Evolutionary conservation across 768 basidiomycete genomes (phyloP).

Genomic region (Phanerochaete sordida): DNA sequence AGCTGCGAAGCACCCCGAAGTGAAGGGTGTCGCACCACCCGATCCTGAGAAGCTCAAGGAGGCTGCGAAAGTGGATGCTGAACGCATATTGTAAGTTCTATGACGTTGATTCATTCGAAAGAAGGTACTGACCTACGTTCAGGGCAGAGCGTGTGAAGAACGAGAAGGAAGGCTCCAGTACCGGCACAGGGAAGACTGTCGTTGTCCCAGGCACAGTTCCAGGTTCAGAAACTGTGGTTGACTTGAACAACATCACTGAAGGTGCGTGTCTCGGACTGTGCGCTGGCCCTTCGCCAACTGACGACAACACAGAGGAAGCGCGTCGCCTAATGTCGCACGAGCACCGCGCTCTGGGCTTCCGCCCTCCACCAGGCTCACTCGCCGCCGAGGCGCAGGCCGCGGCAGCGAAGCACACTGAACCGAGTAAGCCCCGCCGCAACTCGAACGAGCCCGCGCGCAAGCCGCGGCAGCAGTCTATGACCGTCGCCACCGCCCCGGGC

Average conservation of each 20-base stretch:
- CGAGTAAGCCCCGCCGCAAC: background rate
- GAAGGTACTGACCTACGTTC: too few species aligned
- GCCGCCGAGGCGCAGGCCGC: slow-evolving; percentile 29
- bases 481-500: too few species aligned
- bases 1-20: slow-evolving; percentile 30
- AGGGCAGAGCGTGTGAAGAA: slow-evolving; percentile 15
- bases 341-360: slow-evolving; percentile 27
- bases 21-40: slow-evolving; percentile 4
- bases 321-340: slow-evolving; percentile 27
- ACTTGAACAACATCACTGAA: slow-evolving; percentile 20
- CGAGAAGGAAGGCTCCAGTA: background rate
- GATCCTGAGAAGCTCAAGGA: slow-evolving; percentile 20
- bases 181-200: background rate
- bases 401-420: slow-evolving; percentile 21
- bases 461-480: background rate
- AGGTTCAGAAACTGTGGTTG: slow-evolving; percentile 10
- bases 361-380: slow-evolving; percentile 27
- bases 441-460: slow-evolving; percentile 3
- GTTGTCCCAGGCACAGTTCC: background rate
- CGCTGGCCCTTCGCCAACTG: background rate
- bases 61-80: slow-evolving; percentile 25
- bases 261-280: slow-evolving; percentile 1
- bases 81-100: slow-evolving; percentile 19
- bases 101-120: too few species aligned
- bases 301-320: slow-evolving; percentile 17